Evolutionary conservation across 805 yeast genomes (phyloP), one percentile per base, ranked within the genome.

Genomic region (Ogataea thermomethanolica): DNA sequence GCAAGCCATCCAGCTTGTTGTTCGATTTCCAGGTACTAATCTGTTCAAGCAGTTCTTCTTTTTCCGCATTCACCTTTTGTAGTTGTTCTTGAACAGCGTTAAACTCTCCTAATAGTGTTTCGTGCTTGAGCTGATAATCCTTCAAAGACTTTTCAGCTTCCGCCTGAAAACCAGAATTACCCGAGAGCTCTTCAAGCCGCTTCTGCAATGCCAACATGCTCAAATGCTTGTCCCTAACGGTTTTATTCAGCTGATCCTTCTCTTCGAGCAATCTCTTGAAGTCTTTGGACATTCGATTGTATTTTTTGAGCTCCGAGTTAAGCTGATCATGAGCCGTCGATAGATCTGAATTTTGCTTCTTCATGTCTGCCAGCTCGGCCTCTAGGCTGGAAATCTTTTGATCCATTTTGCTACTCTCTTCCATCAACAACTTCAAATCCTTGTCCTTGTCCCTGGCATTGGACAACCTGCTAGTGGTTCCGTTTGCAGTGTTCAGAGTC

Each of bases 401-500:
- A 44, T 78, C 81, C 73, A 74, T 69, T 44, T 73, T 66, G 13
- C 72, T 62, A 29, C 75, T 72, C 50, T 74, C 79, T 23, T 65
- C 68, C 20, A 72, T 50, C 8, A 76, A 56, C 27, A 70, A 45
- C 41, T 67, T 66, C 22, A 74, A 61, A 45, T 75, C 78, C 36
- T 70, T 64, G 33, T 71, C 71, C 39, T 46, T 49, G 15, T 44
- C 44, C 29, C 54, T 40, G 9, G 42, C 45, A 24, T 39, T 37
- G 6, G 54, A 49, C 8, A 49, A 27, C 8, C 55, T 29, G 38
- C 26, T 24, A 10, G 41, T 21, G 15, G 36, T 25, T 3, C 30
- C 36, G 13, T 17, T 17, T 17, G 33, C 15, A 9, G 15, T 13
- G 7, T 25, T 25, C 15, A n/a, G 22, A n/a, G 2, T 29, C 15